phyloP scores from a whole-genome alignment of 805 yeast species.

The Nakazawaea anatomiae region DNA sequence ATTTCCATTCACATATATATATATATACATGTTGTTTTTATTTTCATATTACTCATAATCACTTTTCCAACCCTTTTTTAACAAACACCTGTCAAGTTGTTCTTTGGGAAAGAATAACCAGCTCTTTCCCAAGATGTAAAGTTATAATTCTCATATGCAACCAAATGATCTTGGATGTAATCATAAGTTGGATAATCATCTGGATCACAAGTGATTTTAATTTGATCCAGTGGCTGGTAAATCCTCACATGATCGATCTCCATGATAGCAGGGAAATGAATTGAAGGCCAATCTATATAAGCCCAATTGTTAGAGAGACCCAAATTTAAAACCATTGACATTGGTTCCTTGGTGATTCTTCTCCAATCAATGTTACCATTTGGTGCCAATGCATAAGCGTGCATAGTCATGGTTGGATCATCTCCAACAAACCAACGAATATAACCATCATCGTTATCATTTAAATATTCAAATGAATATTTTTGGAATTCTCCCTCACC shows the following conservation, averaged over 20 bases:
- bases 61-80: neutral
- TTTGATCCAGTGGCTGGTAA: slow-evolving; percentile 39
- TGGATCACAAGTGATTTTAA: slow-evolving; percentile 44
- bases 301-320: slow-evolving; percentile 49
- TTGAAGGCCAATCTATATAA: slow-evolving; percentile 40
- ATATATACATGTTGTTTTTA: too few species aligned
- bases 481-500: slow-evolving; percentile 28
- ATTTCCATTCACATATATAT: too few species aligned
- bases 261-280: slow-evolving; percentile 36
- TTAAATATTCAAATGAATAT: slow-evolving; percentile 37
- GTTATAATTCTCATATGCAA: slow-evolving; percentile 36
- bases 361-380: slow-evolving; percentile 46
- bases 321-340: slow-evolving; percentile 41
- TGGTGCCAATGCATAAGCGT: slow-evolving; percentile 37
- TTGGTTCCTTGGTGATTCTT: slow-evolving; percentile 41
- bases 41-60: neutral
- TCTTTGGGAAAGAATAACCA: slow-evolving; percentile 38
- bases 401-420: slow-evolving; percentile 40
- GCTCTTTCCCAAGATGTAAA: slow-evolving; percentile 36
- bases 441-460: slow-evolving; percentile 33
- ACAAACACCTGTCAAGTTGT: slow-evolving; percentile 23
- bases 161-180: slow-evolving; percentile 34
- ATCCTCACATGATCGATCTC: slow-evolving; percentile 40
- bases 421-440: slow-evolving; percentile 41
- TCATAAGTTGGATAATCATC: slow-evolving; percentile 37